These are phyloP conservation scores for Saccharomyces eubayanus DNA, from an alignment of 805 yeast genomes.

Conservation along the genomic window DNA sequence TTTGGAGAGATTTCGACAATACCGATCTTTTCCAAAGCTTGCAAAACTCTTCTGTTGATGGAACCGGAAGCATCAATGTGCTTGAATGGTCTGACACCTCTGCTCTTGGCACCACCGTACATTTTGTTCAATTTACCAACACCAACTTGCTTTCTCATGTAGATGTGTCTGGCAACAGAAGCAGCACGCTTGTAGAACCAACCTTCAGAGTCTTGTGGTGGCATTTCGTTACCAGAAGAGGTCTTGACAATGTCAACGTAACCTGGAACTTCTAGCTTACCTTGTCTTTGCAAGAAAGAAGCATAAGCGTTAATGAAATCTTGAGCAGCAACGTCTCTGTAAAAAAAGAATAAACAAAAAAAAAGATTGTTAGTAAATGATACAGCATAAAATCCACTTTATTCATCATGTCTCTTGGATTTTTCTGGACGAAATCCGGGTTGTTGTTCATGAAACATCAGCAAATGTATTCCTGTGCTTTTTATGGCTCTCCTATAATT, in stretches of 20 bases:
- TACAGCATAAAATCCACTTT: not conserved
- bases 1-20: slow-evolving; percentile 89
- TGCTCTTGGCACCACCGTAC: slow-evolving; percentile 98
- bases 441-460: no score
- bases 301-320: slow-evolving; percentile 98
- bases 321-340: slow-evolving; percentile 99
- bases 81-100: slow-evolving; percentile 97
- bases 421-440: not conserved
- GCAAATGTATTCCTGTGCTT: no score
- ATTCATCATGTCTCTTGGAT: not conserved
- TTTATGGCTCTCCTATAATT: no score
- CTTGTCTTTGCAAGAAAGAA: slow-evolving; percentile 98
- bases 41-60: slow-evolving; percentile 95
- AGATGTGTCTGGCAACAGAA: slow-evolving; percentile 98
- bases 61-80: slow-evolving; percentile 99
- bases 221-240: slow-evolving; percentile 95
- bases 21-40: slow-evolving; percentile 95
- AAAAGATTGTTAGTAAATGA: slow-evolving; percentile 21
- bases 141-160: slow-evolving; percentile 98
- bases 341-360: slow-evolving; percentile 24
- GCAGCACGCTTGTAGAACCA: slow-evolving; percentile 99
- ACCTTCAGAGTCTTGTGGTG: slow-evolving; percentile 98
- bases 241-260: slow-evolving; percentile 99
- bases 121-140: slow-evolving; percentile 97
- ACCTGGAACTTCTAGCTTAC: slow-evolving; percentile 98